Evolutionary conservation across 2,329 filamentous ascomycete species (phyloP).

Genomic region (Fusarium floridanum): DNA sequence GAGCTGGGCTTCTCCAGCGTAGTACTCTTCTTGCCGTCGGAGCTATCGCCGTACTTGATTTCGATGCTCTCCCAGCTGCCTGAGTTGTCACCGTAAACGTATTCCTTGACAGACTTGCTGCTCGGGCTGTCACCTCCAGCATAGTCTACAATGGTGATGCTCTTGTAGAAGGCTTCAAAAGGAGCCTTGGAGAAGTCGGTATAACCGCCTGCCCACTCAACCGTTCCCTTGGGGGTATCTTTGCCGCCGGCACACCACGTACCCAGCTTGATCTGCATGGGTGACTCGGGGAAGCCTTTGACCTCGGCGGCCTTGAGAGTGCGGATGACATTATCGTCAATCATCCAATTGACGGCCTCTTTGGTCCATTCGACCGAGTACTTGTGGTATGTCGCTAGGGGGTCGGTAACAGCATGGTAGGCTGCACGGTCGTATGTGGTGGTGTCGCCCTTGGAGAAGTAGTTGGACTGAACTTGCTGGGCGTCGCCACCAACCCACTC

Average conservation of each 20-base stretch:
- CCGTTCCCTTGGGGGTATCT: slow-evolving; percentile 75
- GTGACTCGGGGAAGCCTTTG: slow-evolving; percentile 76
- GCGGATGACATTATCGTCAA: slow-evolving; percentile 72
- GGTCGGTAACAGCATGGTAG: slow-evolving; percentile 67
- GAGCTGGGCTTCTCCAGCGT: neutral
- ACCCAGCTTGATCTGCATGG: slow-evolving; percentile 76
- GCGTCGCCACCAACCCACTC: slow-evolving; percentile 87
- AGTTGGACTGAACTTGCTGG: slow-evolving; percentile 85
- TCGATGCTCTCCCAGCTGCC: slow-evolving; percentile 65
- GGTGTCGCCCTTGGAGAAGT: slow-evolving; percentile 80
- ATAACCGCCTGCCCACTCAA: slow-evolving; percentile 73
- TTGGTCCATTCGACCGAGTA: slow-evolving; percentile 77
- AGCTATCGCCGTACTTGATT: slow-evolving; percentile 45
- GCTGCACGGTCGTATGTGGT: slow-evolving; percentile 75
- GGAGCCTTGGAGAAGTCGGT: slow-evolving; percentile 64
- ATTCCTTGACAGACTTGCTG: slow-evolving; percentile 56
- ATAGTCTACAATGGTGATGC: slow-evolving; percentile 65
- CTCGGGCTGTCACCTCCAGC: slow-evolving; percentile 54
- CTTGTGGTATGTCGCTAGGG: slow-evolving; percentile 71
- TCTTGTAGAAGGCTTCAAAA: slow-evolving; percentile 67
- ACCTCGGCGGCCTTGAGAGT: slow-evolving; percentile 67
- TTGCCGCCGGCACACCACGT: slow-evolving; percentile 71
- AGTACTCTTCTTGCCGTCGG: neutral
- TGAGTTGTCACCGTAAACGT: slow-evolving; percentile 62
- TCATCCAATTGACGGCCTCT: slow-evolving; percentile 71